These are phyloP conservation scores for Penicillium brasilianum DNA, from an alignment of 2,329 filamentous ascomycete species.

Conservation along the genomic window DNA sequence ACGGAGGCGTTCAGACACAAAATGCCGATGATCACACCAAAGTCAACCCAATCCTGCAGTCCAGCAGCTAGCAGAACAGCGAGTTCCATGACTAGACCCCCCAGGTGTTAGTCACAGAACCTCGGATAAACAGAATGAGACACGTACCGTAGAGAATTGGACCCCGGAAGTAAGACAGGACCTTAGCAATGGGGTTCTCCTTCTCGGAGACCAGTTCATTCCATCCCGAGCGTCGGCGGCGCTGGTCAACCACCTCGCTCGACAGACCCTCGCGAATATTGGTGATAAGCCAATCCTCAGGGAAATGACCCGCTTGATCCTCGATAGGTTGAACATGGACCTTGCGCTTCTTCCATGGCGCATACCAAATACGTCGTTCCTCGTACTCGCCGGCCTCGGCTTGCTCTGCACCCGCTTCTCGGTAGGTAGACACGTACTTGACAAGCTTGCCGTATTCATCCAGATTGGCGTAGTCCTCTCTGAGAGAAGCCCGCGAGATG, in stretches of 20 bases:
- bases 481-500: constrained; percentile 43
- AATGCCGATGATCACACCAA: constrained; percentile 79
- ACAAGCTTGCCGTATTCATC: constrained; percentile 71
- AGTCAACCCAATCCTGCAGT: constrained; percentile 76
- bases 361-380: constrained; percentile 63
- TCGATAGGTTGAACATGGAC: constrained; percentile 34
- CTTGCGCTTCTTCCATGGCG: constrained; percentile 58
- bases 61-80: constrained; percentile 75
- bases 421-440: constrained; percentile 70
- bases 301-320: constrained; percentile 50
- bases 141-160: constrained; percentile 75
- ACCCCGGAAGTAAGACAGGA: constrained; percentile 74
- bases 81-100: constrained; percentile 67
- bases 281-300: constrained; percentile 71
- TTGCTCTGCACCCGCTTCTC: constrained; percentile 55
- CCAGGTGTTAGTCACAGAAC: constrained; percentile 22
- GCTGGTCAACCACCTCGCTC: constrained; percentile 60
- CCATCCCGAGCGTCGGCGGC: constrained; percentile 69
- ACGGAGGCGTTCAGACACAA: constrained; percentile 74
- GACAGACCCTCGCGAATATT: constrained; percentile 70
- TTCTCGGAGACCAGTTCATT: constrained; percentile 80
- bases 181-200: constrained; percentile 74
- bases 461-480: constrained; percentile 40
- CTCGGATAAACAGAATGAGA: not conserved
- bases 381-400: constrained; percentile 48